Base-by-base conservation (phyloP, 208 protist species). In the Trypanosoma brucei region DNA sequence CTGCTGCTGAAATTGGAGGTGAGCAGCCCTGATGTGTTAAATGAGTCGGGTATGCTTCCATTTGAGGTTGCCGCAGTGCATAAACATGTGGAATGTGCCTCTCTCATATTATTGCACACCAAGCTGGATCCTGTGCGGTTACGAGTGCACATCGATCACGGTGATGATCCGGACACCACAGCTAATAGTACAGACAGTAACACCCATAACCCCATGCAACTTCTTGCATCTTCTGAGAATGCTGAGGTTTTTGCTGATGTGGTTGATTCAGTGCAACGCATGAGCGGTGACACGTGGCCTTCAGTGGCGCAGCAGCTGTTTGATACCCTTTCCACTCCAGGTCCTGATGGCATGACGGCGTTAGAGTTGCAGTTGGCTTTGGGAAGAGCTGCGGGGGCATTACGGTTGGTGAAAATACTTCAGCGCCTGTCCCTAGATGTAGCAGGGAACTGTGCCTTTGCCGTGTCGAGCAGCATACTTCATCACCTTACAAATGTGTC, bases 321-420 rank as follows among this genome's bases (percentile, higher is more conserved):
- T 49, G 67, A 67, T 33, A 70, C 62, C 38, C 64, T 93, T 33
- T 72, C 83, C 55, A 60, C 49, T 7, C 75, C 70, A 1, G 83
- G 82, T 35, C 72, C 78, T 37, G 58, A 66, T 52, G 80, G 76
- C 30, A 72, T 89, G 44, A 88, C 83, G 5, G 72, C 76, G 44
- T 83, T 93, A 22, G 86, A 93, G 71, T 85, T 78, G 55, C 72
- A 81, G 44, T 66, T 93, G 44, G 80, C 79, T 0, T 67, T 83
- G 48, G 83, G 83, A 22, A 65, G 81, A 60, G 69, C 86, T 33
- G 76, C 71, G 0, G 76, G 78, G 0, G 78, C 88, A 33, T 64
- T 93, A 37, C 83, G 78, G 46, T 74, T 76, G 9, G 79, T 76
- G 3, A 73, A 88, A 64, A 68, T 79, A 39, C 54, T 93, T 52